Conservation (phyloP, 2,329 filamentous ascomycete genomes). For the Purpureocillium lavendulum region DNA sequence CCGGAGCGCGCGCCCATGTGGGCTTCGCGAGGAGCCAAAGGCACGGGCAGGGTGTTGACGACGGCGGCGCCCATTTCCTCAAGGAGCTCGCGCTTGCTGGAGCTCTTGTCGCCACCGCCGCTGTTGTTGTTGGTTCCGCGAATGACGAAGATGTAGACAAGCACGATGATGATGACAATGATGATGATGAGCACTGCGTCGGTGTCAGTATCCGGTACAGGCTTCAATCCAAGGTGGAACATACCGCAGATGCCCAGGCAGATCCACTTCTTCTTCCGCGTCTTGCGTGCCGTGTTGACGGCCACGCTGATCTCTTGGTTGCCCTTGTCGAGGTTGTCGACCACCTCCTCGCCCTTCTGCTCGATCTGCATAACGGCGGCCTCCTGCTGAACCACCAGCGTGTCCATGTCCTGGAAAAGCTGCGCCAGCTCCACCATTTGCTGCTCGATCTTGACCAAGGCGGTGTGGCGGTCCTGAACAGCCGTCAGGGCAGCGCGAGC, state of each 20-base stretch:
- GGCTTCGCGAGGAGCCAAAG: neutral
- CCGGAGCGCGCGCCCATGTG: slow-evolving; percentile 1
- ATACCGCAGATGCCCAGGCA: slow-evolving; percentile 68
- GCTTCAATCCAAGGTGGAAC: slow-evolving; percentile 13
- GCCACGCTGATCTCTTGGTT: slow-evolving; percentile 78
- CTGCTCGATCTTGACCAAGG: slow-evolving; percentile 84
- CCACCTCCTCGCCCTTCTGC: slow-evolving; percentile 76
- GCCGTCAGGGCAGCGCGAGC: slow-evolving; percentile 71
- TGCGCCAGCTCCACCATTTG: slow-evolving; percentile 82
- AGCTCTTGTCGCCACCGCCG: too few species aligned
- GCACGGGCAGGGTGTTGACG: neutral
- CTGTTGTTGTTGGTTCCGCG: slow-evolving; percentile 12
- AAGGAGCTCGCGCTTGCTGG: too few species aligned
- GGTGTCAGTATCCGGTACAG: slow-evolving; percentile 14
- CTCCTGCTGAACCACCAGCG: slow-evolving; percentile 80
- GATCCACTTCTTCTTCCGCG: slow-evolving; percentile 93
- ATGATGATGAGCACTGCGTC: slow-evolving; percentile 41
- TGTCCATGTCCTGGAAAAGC: slow-evolving; percentile 84
- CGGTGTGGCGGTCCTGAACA: slow-evolving; percentile 74
- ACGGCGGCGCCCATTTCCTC: neutral
- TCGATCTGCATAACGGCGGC: slow-evolving; percentile 73
- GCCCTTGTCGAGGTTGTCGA: slow-evolving; percentile 75
- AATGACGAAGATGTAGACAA: slow-evolving; percentile 37
- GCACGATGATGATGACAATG: slow-evolving; percentile 40
- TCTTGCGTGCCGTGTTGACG: slow-evolving; percentile 70